Conservation (phyloP, 179 eudicot species). For the Beta lomatogona region DNA sequence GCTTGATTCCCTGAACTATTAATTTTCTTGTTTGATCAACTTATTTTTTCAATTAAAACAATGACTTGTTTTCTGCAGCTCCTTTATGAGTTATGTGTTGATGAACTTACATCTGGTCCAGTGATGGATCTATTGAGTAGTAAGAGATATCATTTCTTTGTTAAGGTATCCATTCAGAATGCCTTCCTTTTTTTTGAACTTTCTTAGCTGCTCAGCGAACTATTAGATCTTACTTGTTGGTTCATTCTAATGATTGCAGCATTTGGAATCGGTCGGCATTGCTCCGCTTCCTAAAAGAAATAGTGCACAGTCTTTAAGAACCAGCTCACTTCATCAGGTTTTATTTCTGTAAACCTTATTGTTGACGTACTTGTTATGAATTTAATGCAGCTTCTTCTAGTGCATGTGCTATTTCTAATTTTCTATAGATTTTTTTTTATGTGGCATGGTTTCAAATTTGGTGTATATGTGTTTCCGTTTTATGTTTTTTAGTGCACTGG, state of each 20-base stretch:
- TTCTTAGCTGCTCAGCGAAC: slow-evolving; percentile 3
- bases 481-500: background rate
- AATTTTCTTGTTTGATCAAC: background rate
- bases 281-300: slow-evolving; percentile 90
- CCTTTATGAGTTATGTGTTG: slow-evolving; percentile 80
- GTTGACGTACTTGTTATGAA: background rate
- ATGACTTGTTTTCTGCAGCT: slow-evolving; percentile 56
- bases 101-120: slow-evolving; percentile 86
- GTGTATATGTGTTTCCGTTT: background rate
- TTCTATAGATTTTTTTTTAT: background rate
- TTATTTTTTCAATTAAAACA: slow-evolving; percentile 11
- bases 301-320: slow-evolving; percentile 69
- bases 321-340: slow-evolving; percentile 99
- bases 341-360: slow-evolving; percentile 5
- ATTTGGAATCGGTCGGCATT: slow-evolving; percentile 73
- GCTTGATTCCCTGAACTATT: background rate
- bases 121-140: slow-evolving; percentile 81
- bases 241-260: slow-evolving; percentile 47
- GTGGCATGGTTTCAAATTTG: background rate
- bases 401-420: slow-evolving; percentile 6
- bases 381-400: background rate
- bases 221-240: background rate
- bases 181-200: background rate
- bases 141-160: slow-evolving; percentile 81
- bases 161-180: slow-evolving; percentile 55